These are phyloP conservation scores for Mytilinidion resinicola DNA, from an alignment of 495 filamentous ascomycete species.

Conservation along the genomic window DNA sequence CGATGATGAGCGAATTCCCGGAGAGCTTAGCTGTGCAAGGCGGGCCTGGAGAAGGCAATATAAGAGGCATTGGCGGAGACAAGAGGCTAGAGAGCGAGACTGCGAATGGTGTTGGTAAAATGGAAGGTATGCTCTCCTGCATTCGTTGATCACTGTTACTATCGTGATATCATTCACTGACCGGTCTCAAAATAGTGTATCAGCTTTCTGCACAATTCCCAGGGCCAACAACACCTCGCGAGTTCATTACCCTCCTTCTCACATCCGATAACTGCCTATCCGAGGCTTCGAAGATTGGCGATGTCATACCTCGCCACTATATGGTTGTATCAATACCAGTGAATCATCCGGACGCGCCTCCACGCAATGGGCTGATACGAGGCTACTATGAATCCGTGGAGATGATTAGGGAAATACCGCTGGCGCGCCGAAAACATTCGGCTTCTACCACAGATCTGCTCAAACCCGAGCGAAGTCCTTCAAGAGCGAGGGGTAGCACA, in stretches of 20 bases:
- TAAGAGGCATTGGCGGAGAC: slow-evolving; percentile 81
- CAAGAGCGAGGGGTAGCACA: slow-evolving; percentile 40
- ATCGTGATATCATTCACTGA: slow-evolving; percentile 20
- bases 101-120: slow-evolving; percentile 49
- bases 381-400: slow-evolving; percentile 90
- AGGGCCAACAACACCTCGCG: slow-evolving; percentile 76
- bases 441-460: slow-evolving; percentile 36
- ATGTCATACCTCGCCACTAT: slow-evolving; percentile 53
- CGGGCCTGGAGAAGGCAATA: slow-evolving; percentile 58
- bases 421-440: slow-evolving; percentile 25
- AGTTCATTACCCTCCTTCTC: slow-evolving; percentile 75
- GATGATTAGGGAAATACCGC: slow-evolving; percentile 76
- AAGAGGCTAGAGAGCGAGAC: slow-evolving; percentile 54
- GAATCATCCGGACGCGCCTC: slow-evolving; percentile 63
- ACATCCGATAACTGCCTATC: slow-evolving; percentile 43
- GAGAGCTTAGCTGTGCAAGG: slow-evolving; percentile 56
- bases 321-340: slow-evolving; percentile 85
- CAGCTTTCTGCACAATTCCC: slow-evolving; percentile 86
- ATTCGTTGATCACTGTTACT: neutral
- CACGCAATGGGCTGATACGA: slow-evolving; percentile 63
- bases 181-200: slow-evolving; percentile 50
- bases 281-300: slow-evolving; percentile 25
- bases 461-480: slow-evolving; percentile 14
- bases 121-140: slow-evolving; percentile 46
- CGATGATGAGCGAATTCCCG: slow-evolving; percentile 54